Evolutionary conservation across 371 early-diverging fungal species (phyloP).

Genomic region (Conidiobolus incongruus): DNA sequence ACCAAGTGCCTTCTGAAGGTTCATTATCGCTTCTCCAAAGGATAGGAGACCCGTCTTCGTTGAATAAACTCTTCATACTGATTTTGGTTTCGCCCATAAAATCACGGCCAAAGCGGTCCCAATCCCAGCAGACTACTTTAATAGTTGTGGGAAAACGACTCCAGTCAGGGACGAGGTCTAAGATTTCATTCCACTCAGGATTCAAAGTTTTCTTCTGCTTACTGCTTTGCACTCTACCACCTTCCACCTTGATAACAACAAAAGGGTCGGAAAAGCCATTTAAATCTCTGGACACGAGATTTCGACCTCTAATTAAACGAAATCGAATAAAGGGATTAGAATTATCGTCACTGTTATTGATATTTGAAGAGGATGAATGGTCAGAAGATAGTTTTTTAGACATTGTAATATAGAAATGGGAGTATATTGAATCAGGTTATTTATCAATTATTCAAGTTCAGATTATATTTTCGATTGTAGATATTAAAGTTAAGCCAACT

Average conservation of each 20-base stretch:
- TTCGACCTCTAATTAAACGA: conserved; percentile 3
- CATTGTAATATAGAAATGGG: too few species aligned
- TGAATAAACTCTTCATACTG: conserved; percentile 24
- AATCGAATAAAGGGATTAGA: conserved; percentile 3
- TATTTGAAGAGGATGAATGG: too few species aligned
- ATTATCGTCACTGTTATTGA: too few species aligned
- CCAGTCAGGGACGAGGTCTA: conserved; percentile 31
- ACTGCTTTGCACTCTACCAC: conserved; percentile 14
- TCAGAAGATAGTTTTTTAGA: too few species aligned
- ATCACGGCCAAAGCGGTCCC: conserved; percentile 25
- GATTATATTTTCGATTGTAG: too few species aligned
- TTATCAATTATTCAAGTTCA: too few species aligned
- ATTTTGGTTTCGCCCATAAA: conserved; percentile 34
- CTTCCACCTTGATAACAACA: conserved; percentile 2
- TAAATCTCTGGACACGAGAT: conserved; percentile 6
- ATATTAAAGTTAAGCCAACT: too few species aligned
- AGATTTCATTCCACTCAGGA: conserved; percentile 50
- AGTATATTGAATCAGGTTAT: too few species aligned
- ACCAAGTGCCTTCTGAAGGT: background rate
- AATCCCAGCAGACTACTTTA: conserved; percentile 29
- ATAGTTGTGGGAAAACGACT: conserved; percentile 16
- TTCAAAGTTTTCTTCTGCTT: conserved; percentile 36
- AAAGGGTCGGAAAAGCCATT: conserved; percentile 8
- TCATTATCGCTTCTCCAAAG: too few species aligned
- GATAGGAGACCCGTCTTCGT: conserved; percentile 7